Evolutionary conservation across 768 basidiomycete species (phyloP).

Genomic region (Termitomyces sp.): DNA sequence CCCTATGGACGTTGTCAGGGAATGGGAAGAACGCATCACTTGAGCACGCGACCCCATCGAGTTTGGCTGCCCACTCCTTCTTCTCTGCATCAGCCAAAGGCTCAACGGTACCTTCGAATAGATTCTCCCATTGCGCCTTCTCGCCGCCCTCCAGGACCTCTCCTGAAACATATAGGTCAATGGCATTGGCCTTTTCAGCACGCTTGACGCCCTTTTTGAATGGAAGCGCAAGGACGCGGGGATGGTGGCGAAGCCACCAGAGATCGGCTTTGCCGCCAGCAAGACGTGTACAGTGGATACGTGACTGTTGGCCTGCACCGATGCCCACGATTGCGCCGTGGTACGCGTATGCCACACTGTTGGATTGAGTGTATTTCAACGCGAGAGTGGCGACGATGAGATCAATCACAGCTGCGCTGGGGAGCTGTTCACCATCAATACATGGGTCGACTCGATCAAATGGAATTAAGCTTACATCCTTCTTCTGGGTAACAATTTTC

Average conservation of each 20-base stretch:
- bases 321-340: conserved; percentile 92
- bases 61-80: conserved; percentile 62
- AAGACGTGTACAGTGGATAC: conserved; percentile 98
- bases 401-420: conserved; percentile 74
- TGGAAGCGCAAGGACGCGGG: conserved; percentile 84
- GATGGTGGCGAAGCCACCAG: conserved; percentile 99
- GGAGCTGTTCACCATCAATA: conserved; percentile 46
- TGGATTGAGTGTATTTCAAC: conserved; percentile 98
- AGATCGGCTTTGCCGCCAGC: conserved; percentile 98
- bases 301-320: conserved; percentile 97
- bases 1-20: conserved; percentile 95
- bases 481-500: conserved; percentile 87
- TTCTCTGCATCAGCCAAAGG: conserved; percentile 67
- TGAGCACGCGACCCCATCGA: conserved; percentile 87
- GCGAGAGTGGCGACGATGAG: conserved; percentile 94
- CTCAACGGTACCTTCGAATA: conserved; percentile 71
- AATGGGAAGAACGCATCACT: conserved; percentile 99
- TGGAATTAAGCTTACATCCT: conserved; percentile 49
- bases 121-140: conserved; percentile 82
- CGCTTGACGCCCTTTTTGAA: conserved; percentile 98
- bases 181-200: conserved; percentile 97
- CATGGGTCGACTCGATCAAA: neutral
- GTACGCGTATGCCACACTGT: conserved; percentile 94
- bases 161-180: conserved; percentile 92
- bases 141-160: conserved; percentile 87